Percentiles rank a stretch among this genome's conserved stretches.
phyloP scores from a whole-genome alignment of 129 eudicot genomes.

The Dittrichia graveolens region DNA sequence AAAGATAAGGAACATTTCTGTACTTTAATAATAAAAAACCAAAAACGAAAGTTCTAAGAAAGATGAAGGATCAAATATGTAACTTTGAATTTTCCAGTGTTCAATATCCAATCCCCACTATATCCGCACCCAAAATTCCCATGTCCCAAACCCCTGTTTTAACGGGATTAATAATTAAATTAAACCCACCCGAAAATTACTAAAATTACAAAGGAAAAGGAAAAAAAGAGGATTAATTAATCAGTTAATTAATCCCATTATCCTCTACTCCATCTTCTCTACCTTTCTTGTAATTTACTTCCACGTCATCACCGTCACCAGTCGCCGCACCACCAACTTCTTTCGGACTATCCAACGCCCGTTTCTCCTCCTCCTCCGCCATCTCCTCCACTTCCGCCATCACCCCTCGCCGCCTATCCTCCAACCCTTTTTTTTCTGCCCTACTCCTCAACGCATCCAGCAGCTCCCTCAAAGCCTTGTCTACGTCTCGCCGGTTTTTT shows the following conservation, averaged over 20 bases:
- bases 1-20: neutral
- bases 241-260: slow-evolving; percentile 35
- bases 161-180: slow-evolving; percentile 31
- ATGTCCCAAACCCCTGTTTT: slow-evolving; percentile 33
- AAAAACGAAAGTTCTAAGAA: slow-evolving; percentile 11
- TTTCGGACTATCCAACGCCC: slow-evolving; percentile 73
- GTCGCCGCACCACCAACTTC: slow-evolving; percentile 39
- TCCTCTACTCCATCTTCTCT: slow-evolving; percentile 32
- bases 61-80: slow-evolving; percentile 33
- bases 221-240: neutral
- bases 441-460: slow-evolving; percentile 53
- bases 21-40: neutral
- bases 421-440: slow-evolving; percentile 46
- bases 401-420: slow-evolving; percentile 5
- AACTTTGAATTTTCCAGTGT: slow-evolving; percentile 14
- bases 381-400: slow-evolving; percentile 27
- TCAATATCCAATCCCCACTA: slow-evolving; percentile 37
- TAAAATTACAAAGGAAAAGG: slow-evolving; percentile 10
- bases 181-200: slow-evolving; percentile 25
- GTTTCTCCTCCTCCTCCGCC: slow-evolving; percentile 80
- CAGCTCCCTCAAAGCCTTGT: slow-evolving; percentile 62
- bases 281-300: slow-evolving; percentile 28
- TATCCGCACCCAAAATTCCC: slow-evolving; percentile 30
- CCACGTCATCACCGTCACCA: slow-evolving; percentile 37
- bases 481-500: slow-evolving; percentile 68